These are phyloP conservation scores for Acacia melanoxylon DNA, from an alignment of 306 rosid species.

Conservation along the genomic window DNA sequence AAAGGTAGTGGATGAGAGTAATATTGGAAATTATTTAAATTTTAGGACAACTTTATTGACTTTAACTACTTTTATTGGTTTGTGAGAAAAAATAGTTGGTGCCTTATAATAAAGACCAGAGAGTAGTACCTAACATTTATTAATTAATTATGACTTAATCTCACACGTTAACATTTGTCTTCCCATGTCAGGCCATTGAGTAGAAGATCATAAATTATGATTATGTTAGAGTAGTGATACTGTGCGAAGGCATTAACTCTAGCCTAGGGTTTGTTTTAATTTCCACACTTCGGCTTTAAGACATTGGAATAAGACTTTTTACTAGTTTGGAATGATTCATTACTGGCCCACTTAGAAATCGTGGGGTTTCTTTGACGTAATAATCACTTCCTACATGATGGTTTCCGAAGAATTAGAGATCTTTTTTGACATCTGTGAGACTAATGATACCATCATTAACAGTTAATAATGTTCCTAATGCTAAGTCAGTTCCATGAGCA, in stretches of 20 bases:
- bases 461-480: background rate
- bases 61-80: no score
- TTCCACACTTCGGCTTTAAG: conserved; percentile 1
- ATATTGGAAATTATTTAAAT: no score
- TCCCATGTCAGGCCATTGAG: background rate
- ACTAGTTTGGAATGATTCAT: background rate
- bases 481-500: background rate
- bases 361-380: background rate
- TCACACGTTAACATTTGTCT: background rate
- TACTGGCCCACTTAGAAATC: background rate
- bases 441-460: background rate
- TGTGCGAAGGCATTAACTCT: background rate
- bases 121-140: background rate
- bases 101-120: no score
- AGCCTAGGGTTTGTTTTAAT: conserved; percentile 1
- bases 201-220: background rate
- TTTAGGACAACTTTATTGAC: no score
- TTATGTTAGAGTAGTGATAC: background rate
- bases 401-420: background rate
- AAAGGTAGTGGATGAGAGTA: no score
- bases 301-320: background rate
- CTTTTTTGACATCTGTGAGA: background rate
- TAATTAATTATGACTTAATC: background rate
- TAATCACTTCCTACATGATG: background rate
- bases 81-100: no score